phyloP scores from a whole-genome alignment of 345 rosid species.

The Bruguiera sexangula region DNA sequence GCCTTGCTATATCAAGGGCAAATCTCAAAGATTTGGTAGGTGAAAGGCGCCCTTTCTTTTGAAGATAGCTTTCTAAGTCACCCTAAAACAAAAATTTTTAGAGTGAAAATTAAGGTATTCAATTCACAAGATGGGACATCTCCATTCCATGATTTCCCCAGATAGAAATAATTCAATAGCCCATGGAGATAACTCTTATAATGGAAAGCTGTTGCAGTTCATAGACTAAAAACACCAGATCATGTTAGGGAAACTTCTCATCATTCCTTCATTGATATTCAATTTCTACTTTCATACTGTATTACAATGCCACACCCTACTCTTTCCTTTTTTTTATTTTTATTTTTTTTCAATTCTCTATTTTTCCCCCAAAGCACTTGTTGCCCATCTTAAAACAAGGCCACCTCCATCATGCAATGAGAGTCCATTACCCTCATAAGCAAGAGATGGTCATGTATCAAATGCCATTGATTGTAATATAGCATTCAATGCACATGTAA shows the following conservation, averaged over 20 bases:
- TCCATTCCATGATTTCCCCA: neutral
- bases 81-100: conserved; percentile 50
- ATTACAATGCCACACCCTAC: neutral
- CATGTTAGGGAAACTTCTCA: neutral
- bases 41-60: conserved; percentile 85
- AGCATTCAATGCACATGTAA: too few relatives aligned
- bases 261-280: neutral
- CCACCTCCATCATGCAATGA: too few relatives aligned
- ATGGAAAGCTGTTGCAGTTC: too few relatives aligned
- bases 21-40: conserved; percentile 74
- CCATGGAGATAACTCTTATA: too few relatives aligned
- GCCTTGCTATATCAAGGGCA: conserved; percentile 91
- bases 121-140: neutral
- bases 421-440: too few relatives aligned
- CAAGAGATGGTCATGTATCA: too few relatives aligned
- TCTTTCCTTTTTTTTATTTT: neutral
- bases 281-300: neutral
- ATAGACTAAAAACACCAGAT: neutral
- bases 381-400: too few relatives aligned
- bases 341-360: too few relatives aligned
- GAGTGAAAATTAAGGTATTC: neutral
- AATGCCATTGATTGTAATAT: too few relatives aligned
- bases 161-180: neutral
- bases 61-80: conserved; percentile 72
- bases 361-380: too few relatives aligned